phyloP scores from a whole-genome alignment of 2,329 filamentous ascomycete genomes.

The Fusarium camptoceras region DNA sequence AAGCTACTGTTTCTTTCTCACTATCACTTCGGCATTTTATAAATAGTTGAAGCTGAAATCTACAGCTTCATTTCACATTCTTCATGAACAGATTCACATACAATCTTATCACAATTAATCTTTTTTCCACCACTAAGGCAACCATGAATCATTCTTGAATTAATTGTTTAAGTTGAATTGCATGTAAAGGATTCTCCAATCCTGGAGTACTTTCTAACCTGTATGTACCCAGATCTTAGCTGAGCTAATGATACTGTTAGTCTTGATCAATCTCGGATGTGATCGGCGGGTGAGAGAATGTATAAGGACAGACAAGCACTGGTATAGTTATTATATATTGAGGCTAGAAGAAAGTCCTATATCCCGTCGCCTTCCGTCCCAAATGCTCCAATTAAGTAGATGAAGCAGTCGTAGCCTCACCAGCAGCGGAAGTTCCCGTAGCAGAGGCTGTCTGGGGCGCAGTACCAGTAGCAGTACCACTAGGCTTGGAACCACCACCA shows the following conservation, averaged over 20 bases:
- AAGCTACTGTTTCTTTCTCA: background rate
- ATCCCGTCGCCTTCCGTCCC: background rate
- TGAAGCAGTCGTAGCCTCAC: background rate
- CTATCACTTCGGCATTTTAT: background rate
- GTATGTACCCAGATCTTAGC: background rate
- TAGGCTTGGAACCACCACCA: background rate
- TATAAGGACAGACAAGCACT: background rate
- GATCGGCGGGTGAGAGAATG: background rate
- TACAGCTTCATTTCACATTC: background rate
- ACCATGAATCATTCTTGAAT: background rate
- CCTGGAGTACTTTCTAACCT: background rate
- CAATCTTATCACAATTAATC: background rate
- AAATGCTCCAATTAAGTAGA: background rate
- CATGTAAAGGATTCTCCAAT: background rate
- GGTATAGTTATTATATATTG: background rate
- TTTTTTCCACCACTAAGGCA: background rate
- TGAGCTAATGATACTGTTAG: background rate
- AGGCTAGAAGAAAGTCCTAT: too few species aligned
- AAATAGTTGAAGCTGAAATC: background rate
- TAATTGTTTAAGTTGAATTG: background rate
- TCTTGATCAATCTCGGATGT: background rate
- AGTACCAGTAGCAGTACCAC: slow-evolving; percentile 5
- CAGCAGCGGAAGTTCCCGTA: background rate
- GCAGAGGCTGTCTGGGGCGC: slow-evolving; percentile 2
- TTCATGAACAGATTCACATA: background rate